Conservation (phyloP, 352 stramenopile genomes). For the Pythium grandisporangium region DNA sequence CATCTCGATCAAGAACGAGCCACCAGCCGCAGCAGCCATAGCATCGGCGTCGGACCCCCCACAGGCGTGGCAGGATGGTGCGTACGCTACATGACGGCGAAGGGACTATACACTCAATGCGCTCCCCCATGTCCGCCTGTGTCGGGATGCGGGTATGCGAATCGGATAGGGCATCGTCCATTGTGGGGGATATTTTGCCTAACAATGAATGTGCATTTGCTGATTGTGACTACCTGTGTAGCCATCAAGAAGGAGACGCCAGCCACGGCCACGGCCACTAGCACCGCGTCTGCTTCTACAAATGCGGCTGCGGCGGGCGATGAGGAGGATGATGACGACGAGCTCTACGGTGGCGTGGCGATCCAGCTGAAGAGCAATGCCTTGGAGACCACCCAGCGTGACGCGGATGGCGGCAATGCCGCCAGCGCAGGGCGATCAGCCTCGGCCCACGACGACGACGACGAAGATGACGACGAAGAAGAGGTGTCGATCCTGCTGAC, state of each 20-base stretch:
- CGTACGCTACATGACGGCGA: no score
- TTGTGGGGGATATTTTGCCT: no score
- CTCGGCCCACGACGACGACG: constrained; percentile 37
- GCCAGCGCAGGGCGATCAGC: neutral
- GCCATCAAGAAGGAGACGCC: neutral
- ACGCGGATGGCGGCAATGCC: neutral
- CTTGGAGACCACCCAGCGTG: constrained; percentile 5
- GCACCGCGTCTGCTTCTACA: no score
- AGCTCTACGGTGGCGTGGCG: constrained; percentile 71
- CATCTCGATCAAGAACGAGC: constrained; percentile 20
- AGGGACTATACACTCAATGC: no score
- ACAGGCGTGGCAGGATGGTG: no score
- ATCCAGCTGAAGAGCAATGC: constrained; percentile 44
- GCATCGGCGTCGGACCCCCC: no score
- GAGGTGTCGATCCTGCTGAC: constrained; percentile 75
- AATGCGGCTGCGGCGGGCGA: constrained; percentile 1
- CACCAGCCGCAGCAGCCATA: no score
- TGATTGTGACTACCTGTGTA: neutral
- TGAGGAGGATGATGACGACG: constrained; percentile 51
- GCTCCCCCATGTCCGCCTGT: no score
- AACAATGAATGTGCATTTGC: no score
- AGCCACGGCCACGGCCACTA: constrained; percentile 13
- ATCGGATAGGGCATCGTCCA: no score
- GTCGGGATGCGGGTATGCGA: no score
- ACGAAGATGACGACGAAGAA: constrained; percentile 79